A percentile compares a stretch with the other conserved stretches of the same genome.
Evolutionary conservation across 768 basidiomycete genomes (phyloP).

Genomic region (Pisolithus orientalis): DNA sequence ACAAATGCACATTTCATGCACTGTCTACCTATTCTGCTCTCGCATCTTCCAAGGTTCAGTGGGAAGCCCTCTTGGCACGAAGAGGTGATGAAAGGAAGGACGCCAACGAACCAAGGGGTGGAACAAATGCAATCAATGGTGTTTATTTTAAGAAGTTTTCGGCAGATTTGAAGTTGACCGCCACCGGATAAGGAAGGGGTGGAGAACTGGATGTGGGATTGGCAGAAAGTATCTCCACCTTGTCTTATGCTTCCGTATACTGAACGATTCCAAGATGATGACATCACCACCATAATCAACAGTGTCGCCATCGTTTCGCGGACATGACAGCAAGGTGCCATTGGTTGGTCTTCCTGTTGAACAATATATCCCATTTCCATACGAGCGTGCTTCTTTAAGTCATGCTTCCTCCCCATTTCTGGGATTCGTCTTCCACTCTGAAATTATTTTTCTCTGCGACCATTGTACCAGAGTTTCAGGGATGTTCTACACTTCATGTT

Average conservation of each 20-base stretch:
- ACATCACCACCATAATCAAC: constrained; percentile 57
- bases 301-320: constrained; percentile 62
- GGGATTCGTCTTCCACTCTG: no score
- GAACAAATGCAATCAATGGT: constrained; percentile 53
- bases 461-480: no score
- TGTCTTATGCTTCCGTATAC: not conserved
- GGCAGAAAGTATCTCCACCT: constrained; percentile 36
- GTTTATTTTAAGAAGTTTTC: constrained; percentile 75
- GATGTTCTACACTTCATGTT: no score
- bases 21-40: constrained; percentile 63
- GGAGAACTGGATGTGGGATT: constrained; percentile 60
- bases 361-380: constrained; percentile 70
- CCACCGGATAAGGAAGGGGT: constrained; percentile 39
- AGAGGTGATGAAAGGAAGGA: constrained; percentile 42
- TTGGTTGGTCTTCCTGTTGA: constrained; percentile 71
- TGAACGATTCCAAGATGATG: constrained; percentile 48
- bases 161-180: constrained; percentile 68
- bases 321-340: constrained; percentile 52
- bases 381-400: constrained; percentile 47
- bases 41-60: constrained; percentile 48
- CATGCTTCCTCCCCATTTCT: no score
- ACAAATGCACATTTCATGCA: constrained; percentile 75
- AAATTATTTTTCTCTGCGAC: no score
- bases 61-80: constrained; percentile 58
- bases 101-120: constrained; percentile 68